Conservation (phyloP, 2,329 filamentous ascomycete genomes). For the Periconia sp. region DNA sequence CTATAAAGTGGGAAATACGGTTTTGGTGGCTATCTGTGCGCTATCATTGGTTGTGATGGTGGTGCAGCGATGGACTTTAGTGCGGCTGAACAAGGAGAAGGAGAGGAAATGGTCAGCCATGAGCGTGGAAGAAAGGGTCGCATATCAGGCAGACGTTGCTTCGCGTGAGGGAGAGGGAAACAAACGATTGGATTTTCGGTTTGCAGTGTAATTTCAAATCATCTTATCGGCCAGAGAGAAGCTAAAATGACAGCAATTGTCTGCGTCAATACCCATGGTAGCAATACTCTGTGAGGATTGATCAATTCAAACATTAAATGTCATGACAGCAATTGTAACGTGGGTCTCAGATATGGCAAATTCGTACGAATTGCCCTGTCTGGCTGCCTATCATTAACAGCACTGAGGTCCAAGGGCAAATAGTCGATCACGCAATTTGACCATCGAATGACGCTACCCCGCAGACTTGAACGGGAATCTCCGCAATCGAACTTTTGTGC, state of each 20-base stretch:
- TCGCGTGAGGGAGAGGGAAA: conserved; percentile 39
- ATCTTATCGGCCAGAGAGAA: too few species aligned
- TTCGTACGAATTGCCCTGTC: too few species aligned
- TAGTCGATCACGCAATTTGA: background rate
- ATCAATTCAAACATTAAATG: too few species aligned
- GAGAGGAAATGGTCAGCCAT: conserved; percentile 53
- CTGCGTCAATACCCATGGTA: too few species aligned
- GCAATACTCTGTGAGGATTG: too few species aligned
- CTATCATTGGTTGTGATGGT: conserved; percentile 53
- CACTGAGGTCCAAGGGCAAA: too few species aligned
- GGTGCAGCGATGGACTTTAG: conserved; percentile 51
- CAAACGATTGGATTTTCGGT: conserved; percentile 45
- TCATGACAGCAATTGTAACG: too few species aligned
- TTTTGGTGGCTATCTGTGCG: conserved; percentile 53
- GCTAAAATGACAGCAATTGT: too few species aligned
- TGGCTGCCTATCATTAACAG: too few species aligned
- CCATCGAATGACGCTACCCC: conserved; percentile 1
- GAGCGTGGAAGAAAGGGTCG: conserved; percentile 50
- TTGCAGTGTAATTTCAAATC: conserved; percentile 20
- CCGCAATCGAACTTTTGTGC: background rate
- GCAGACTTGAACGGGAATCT: background rate
- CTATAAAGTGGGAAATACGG: conserved; percentile 56
- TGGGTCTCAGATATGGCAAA: too few species aligned
- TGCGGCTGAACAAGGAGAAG: conserved; percentile 33
- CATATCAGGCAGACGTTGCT: conserved; percentile 49